A percentile compares a stretch with the other conserved stretches of the same genome.
These are phyloP conservation scores for Beauveria sp. DNA, from an alignment of 2,329 filamentous ascomycete species.

Conservation along the genomic window DNA sequence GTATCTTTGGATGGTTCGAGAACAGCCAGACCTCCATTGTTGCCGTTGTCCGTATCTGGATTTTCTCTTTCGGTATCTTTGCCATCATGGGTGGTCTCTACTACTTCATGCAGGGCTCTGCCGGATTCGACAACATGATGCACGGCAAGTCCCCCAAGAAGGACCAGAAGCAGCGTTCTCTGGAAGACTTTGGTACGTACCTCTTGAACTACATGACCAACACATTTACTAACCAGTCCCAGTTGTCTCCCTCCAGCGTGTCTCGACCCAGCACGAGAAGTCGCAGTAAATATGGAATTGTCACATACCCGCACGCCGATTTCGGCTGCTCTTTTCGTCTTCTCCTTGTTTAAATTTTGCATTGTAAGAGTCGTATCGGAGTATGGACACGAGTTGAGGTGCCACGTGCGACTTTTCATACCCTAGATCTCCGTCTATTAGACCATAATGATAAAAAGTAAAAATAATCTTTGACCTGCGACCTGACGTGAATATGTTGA, in stretches of 20 bases:
- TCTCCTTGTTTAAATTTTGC: slow-evolving; percentile 33
- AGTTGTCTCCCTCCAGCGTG: slow-evolving; percentile 85
- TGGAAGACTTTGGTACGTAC: slow-evolving; percentile 81
- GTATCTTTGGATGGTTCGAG: slow-evolving; percentile 77
- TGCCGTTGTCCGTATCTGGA: slow-evolving; percentile 80
- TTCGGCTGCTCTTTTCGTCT: slow-evolving; percentile 30
- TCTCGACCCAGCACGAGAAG: slow-evolving; percentile 89
- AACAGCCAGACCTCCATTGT: slow-evolving; percentile 63
- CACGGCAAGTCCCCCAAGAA: slow-evolving; percentile 80
- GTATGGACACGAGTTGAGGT: slow-evolving; percentile 26
- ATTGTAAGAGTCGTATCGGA: slow-evolving; percentile 30
- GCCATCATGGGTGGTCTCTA: slow-evolving; percentile 67
- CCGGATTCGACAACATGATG: slow-evolving; percentile 86
- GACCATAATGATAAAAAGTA: slow-evolving; percentile 39
- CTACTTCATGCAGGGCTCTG: slow-evolving; percentile 74
- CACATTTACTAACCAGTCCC: slow-evolving; percentile 40
- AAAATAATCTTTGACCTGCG: slow-evolving; percentile 19
- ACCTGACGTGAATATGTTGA: neutral
- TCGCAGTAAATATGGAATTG: slow-evolving; percentile 49
- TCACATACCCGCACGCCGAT: slow-evolving; percentile 30
- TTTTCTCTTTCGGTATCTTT: slow-evolving; percentile 87
- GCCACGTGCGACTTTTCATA: slow-evolving; percentile 27
- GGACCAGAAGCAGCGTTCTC: slow-evolving; percentile 72
- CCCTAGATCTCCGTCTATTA: slow-evolving; percentile 29
- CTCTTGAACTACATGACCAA: neutral